Evolutionary conservation across 1,284 basidiomycete species (phyloP).

Genomic region (Sparassis latifolia): DNA sequence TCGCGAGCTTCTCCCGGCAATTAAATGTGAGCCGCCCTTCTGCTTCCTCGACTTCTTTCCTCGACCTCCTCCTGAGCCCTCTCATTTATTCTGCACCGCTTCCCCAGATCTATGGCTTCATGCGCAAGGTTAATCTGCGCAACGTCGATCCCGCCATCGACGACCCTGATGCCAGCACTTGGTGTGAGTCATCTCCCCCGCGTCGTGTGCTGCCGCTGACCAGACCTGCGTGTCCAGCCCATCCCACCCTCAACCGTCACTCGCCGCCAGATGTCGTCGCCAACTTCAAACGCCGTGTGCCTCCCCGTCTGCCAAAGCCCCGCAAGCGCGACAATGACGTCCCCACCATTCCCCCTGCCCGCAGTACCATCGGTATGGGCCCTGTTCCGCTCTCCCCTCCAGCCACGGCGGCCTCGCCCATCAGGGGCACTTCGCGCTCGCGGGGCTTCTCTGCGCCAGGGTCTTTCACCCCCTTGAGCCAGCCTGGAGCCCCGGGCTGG

Average conservation of each 20-base stretch:
- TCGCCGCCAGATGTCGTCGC: constrained; percentile 82
- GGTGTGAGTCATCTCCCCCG: constrained; percentile 61
- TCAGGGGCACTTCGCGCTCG: constrained; percentile 43
- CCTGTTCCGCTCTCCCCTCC: constrained; percentile 57
- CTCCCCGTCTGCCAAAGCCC: constrained; percentile 81
- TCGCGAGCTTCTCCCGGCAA: constrained; percentile 90
- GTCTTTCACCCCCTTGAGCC: constrained; percentile 62
- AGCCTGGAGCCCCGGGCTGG: constrained; percentile 50
- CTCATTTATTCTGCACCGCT: constrained; percentile 18
- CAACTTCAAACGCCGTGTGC: constrained; percentile 88
- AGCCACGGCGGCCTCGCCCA: constrained; percentile 35
- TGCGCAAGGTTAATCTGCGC: constrained; percentile 89
- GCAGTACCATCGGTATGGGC: constrained; percentile 62
- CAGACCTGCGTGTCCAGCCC: constrained; percentile 45
- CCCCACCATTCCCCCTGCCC: constrained; percentile 58
- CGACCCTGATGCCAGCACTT: constrained; percentile 89
- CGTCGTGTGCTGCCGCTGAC: constrained; percentile 9
- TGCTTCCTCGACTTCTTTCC: constrained; percentile 11
- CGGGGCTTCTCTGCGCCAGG: constrained; percentile 79
- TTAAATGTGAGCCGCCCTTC: constrained; percentile 67
- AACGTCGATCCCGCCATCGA: constrained; percentile 88
- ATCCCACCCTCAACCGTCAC: constrained; percentile 81
- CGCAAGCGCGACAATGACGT: constrained; percentile 67
- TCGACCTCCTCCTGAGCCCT: constrained; percentile 25
- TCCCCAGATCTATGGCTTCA: constrained; percentile 86